These are phyloP conservation scores for Chlamydomonas reinhardtii DNA, from an alignment of 163 green algal species.

Conservation along the genomic window DNA sequence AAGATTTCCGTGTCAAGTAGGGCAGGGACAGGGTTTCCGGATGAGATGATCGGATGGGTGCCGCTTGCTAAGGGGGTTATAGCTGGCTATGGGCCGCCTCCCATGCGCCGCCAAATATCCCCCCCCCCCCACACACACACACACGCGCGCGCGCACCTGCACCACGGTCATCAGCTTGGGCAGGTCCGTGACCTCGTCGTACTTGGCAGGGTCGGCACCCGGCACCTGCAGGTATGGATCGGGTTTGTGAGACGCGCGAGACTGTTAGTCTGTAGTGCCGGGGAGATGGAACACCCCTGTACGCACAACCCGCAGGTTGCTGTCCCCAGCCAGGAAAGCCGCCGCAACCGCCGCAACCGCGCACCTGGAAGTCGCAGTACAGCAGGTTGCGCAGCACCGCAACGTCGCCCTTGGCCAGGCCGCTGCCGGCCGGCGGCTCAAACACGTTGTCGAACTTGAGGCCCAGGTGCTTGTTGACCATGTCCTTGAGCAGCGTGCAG, in stretches of 20 bases:
- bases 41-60: too few relatives aligned
- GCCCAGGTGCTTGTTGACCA: slow-evolving; percentile 70
- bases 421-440: slow-evolving; percentile 40
- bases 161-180: slow-evolving; percentile 65
- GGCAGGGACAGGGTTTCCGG: too few relatives aligned
- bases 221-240: slow-evolving; percentile 12
- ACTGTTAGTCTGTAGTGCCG: too few relatives aligned
- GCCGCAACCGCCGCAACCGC: too few relatives aligned
- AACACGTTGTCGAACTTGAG: slow-evolving; percentile 67
- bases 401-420: slow-evolving; percentile 46
- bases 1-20: too few relatives aligned
- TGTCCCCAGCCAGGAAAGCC: too few relatives aligned
- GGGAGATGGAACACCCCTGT: too few relatives aligned
- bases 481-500: slow-evolving; percentile 58
- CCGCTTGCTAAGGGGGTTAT: too few relatives aligned
- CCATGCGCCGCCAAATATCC: not conserved
- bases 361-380: slow-evolving; percentile 75
- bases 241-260: too few relatives aligned
- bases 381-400: slow-evolving; percentile 66
- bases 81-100: too few relatives aligned
- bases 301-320: too few relatives aligned
- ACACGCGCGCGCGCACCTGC: not conserved
- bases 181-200: slow-evolving; percentile 69
- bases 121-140: slow-evolving; percentile 4
- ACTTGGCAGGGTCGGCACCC: slow-evolving; percentile 69